Evolutionary conservation across 169 alveolate species (phyloP), one percentile per base, ranked within the genome.

Genomic region (Hammondia hammondi): DNA sequence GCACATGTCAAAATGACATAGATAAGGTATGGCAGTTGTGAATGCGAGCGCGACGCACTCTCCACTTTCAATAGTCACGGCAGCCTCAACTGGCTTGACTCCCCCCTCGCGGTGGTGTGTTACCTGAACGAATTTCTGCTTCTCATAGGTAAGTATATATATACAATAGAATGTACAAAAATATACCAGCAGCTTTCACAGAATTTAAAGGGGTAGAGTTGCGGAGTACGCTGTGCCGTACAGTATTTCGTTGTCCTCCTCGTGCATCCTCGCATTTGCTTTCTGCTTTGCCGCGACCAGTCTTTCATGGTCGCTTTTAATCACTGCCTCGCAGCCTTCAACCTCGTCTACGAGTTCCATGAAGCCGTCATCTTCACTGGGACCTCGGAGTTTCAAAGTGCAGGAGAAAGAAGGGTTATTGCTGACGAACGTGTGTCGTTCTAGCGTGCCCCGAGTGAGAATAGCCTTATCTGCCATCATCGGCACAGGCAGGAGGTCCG

Each of bases 401-500:
- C 71, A 39, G 29, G n/a, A 12, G 85, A 32, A 24, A 12, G 32
- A 46, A n/a, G 85, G 85, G 32, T 21, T 9, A 21, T 4, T 48
- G 39, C 45, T 19, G 43, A 32, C 14, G 43, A 71, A 92, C 32
- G 72, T 39, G 67, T 92, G 95, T 35, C 95, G n/a, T 88, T 92
- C 95, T 21, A 70, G 81, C 9, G 88, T n/a, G 32, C 88, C 70
- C 4, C 45, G 12, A 27, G 72, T n/a, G 29, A 32, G 87, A 56
- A 61, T 35, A 17, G 92, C 88, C 73, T 72, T 39, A 72, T 67
- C 72, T 27, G 92, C 88, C 88, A 81, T 82, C 95, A 92, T 92
- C 45, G 92, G 88, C 61, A 29, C 46, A 2, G 95, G 92, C 27
- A 92, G 95, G 46, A 92, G 19, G 35, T 92, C 95, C 10, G 95